Evolutionary conservation across 768 basidiomycete genomes (phyloP).

Genomic region (Auricularia sp.): DNA sequence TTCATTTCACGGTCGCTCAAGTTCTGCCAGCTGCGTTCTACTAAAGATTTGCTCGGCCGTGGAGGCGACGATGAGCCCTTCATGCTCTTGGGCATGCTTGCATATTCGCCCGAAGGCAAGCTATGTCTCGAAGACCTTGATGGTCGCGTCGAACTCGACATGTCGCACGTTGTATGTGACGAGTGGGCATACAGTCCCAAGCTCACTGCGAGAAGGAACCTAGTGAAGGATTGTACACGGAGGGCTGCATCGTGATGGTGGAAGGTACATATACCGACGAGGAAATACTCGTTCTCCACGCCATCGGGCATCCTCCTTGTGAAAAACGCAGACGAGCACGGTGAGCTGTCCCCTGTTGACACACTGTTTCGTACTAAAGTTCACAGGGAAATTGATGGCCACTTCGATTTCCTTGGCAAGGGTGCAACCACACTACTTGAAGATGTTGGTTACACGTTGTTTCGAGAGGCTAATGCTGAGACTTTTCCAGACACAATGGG

Average conservation of each 20-base stretch:
- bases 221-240: slow-evolving; percentile 91
- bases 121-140: slow-evolving; percentile 90
- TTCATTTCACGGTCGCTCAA: background rate
- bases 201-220: slow-evolving; percentile 46
- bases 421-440: slow-evolving; percentile 84
- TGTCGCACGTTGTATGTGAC: slow-evolving; percentile 66
- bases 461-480: background rate
- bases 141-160: slow-evolving; percentile 80
- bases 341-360: slow-evolving; percentile 29
- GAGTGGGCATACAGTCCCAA: slow-evolving; percentile 1
- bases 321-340: slow-evolving; percentile 78
- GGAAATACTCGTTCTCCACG: slow-evolving; percentile 76
- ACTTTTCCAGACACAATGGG: slow-evolving; percentile 43
- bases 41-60: slow-evolving; percentile 89
- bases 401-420: slow-evolving; percentile 94
- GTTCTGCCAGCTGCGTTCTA: slow-evolving; percentile 68
- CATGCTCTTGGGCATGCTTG: slow-evolving; percentile 86
- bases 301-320: slow-evolving; percentile 95
- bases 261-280: slow-evolving; percentile 97
- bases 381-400: slow-evolving; percentile 59
- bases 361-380: background rate
- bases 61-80: slow-evolving; percentile 66
- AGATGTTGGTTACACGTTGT: slow-evolving; percentile 49
- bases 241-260: slow-evolving; percentile 88
- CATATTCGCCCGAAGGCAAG: slow-evolving; percentile 81